Evolutionary conservation across 148 eudicot genomes (phyloP), one percentile per base, ranked within the genome.

Genomic region (Silene conica): DNA sequence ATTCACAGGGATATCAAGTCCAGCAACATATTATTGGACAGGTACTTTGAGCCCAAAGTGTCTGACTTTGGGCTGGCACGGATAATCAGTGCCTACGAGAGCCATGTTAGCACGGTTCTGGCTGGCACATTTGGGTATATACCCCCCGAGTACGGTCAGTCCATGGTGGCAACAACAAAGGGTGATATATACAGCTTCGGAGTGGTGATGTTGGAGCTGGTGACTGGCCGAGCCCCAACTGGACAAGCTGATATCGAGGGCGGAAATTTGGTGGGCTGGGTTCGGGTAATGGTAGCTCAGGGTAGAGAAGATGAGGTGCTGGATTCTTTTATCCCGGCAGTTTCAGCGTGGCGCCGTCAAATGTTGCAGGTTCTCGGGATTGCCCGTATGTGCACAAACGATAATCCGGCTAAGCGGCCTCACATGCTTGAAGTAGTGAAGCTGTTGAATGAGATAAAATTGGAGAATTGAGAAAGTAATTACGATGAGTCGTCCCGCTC

Each of bases 191-290:
- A 94, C 72, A 94, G 98, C 73, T 93, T 89, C 15, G 98, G 98
- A 22, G 98, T 93, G 68, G 98, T 93, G 75, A 89, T 93, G 92
- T 79, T 93, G 58, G 98, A 93, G 87, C 87, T 93, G 56, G 86
- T 91, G 2, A 93, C 97, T 0, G 98, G 97, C 11, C 79, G 84
- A 70, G 88, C 89, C 6, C 97, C 98, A 28, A 88, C 88, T 0
- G 98, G 98, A 7, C 98, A 93, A 70, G 83, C 91, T 21, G 98
- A 93, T 60, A 63, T 71, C 12, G 98, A 93, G 80, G 98, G 98
- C 4, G 98, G 97, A 7, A 94, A 94, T 77, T 82, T 94, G 77
- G 98, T 94, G 34, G 98, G 98, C 15, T 94, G 98, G 98, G 92
- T 91, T 54, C 83, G 92, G 71, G 82, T 86, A 78, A 86, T 91